These are phyloP conservation scores for Poronia punctata DNA, from an alignment of 495 filamentous ascomycete genomes.

Conservation along the genomic window DNA sequence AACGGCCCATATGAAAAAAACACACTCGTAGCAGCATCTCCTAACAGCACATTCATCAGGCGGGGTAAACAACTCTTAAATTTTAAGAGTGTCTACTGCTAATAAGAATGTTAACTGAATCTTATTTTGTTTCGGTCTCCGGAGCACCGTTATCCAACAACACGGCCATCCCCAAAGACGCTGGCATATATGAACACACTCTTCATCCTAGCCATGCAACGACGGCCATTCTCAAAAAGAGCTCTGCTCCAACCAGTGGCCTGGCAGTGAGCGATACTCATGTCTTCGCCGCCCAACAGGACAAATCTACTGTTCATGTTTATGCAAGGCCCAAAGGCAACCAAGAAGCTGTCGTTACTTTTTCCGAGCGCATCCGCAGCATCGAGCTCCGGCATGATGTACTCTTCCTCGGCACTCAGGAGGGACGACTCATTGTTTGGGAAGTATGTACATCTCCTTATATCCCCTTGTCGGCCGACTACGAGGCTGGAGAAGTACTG, in stretches of 20 bases:
- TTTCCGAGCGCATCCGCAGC: constrained; percentile 76
- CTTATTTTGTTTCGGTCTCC: constrained; percentile 68
- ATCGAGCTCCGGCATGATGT: constrained; percentile 58
- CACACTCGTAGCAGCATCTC: background rate
- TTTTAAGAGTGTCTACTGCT: too few relatives aligned
- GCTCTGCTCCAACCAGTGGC: constrained; percentile 67
- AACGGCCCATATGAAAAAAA: too few relatives aligned
- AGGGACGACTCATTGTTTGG: constrained; percentile 84
- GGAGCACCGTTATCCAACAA: constrained; percentile 57
- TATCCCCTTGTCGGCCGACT: background rate
- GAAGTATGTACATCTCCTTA: constrained; percentile 54
- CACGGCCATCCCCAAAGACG: constrained; percentile 63
- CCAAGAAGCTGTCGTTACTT: constrained; percentile 79
- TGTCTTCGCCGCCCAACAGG: constrained; percentile 82
- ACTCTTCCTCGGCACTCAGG: constrained; percentile 76
- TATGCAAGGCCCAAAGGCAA: constrained; percentile 77
- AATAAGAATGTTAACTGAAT: constrained; percentile 72
- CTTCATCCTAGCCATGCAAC: constrained; percentile 65
- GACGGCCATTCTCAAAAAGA: constrained; percentile 84
- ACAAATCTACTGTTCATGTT: constrained; percentile 87
- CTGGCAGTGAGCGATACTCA: constrained; percentile 77
- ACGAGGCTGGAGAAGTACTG: background rate
- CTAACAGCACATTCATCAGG: background rate
- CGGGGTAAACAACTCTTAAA: too few relatives aligned
- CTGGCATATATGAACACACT: constrained; percentile 77